A percentile compares a stretch with the other conserved stretches of the same genome.
These are phyloP conservation scores for Candida manassasensis DNA, from an alignment of 805 yeast genomes.

Conservation along the genomic window DNA sequence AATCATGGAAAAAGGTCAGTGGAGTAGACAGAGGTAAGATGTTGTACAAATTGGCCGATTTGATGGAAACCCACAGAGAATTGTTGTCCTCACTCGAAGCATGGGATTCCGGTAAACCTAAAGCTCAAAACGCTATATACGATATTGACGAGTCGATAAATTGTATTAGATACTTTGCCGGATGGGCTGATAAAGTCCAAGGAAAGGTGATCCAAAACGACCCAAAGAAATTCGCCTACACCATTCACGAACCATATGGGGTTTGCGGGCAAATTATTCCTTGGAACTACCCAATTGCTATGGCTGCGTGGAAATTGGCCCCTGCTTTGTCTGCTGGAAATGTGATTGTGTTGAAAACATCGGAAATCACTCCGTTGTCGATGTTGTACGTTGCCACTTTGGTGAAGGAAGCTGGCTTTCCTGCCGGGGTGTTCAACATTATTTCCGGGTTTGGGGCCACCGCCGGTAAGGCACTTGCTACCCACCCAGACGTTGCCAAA, in stretches of 20 bases:
- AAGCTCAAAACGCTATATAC: slow-evolving; percentile 41
- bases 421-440: slow-evolving; percentile 71
- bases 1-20: slow-evolving; percentile 43
- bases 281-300: slow-evolving; percentile 47
- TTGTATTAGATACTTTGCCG: slow-evolving; percentile 51
- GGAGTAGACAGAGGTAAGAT: slow-evolving; percentile 39
- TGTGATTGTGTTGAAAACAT: slow-evolving; percentile 64
- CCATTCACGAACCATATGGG: slow-evolving; percentile 55
- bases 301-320: slow-evolving; percentile 79
- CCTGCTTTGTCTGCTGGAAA: slow-evolving; percentile 83
- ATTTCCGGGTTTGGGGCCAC: slow-evolving; percentile 64
- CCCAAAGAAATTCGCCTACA: slow-evolving; percentile 56
- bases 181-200: slow-evolving; percentile 56
- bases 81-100: slow-evolving; percentile 38
- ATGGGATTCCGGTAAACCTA: slow-evolving; percentile 47
- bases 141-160: slow-evolving; percentile 45
- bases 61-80: slow-evolving; percentile 29
- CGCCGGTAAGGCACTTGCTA: slow-evolving; percentile 65
- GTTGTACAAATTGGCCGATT: slow-evolving; percentile 34
- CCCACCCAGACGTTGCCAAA: slow-evolving; percentile 54
- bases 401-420: slow-evolving; percentile 65
- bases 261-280: slow-evolving; percentile 46
- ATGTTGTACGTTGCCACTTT: slow-evolving; percentile 55
- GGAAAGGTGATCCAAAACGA: slow-evolving; percentile 43
- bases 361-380: slow-evolving; percentile 74